A percentile compares a stretch with the other conserved stretches of the same genome.
phyloP scores from a whole-genome alignment of 2,329 filamentous ascomycete species.

The Myriosclerotinia duriaeana region DNA sequence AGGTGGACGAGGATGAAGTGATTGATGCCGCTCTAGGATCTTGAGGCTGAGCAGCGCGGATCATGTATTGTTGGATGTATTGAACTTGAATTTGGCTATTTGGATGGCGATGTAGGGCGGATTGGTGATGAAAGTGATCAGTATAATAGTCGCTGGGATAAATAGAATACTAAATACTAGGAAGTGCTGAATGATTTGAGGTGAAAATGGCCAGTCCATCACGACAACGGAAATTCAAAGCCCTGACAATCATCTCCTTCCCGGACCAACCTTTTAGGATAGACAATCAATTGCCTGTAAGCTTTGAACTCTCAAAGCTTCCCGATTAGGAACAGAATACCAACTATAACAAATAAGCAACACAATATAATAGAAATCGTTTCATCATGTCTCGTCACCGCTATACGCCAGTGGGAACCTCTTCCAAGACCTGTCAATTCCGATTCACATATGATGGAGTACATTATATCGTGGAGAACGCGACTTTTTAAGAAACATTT shows the following conservation, averaged over 20 bases:
- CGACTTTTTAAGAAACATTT: too few species aligned
- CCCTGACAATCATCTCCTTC: not conserved
- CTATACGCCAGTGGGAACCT: slow-evolving; percentile 1
- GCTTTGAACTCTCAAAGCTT: slow-evolving; percentile 1
- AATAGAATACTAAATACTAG: not conserved
- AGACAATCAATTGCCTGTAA: not conserved
- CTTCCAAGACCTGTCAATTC: slow-evolving; percentile 3
- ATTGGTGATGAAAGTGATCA: not conserved
- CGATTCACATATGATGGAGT: slow-evolving; percentile 2
- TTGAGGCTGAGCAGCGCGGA: not conserved
- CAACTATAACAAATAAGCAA: not conserved
- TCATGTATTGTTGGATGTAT: not conserved
- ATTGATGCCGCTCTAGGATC: not conserved
- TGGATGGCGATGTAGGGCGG: too few species aligned
- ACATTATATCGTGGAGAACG: not conserved
- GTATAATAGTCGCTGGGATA: too few species aligned
- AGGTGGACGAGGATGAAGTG: not conserved
- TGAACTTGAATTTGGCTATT: too few species aligned
- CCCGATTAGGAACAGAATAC: not conserved
- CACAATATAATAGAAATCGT: not conserved
- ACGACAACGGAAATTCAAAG: not conserved
- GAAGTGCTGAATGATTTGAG: not conserved
- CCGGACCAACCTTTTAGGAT: not conserved
- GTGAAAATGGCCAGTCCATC: not conserved
- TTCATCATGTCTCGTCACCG: slow-evolving; percentile 3